These are phyloP conservation scores for Magnolia changhungtana DNA, from an alignment of 164 flowering plant species.

Conservation along the genomic window DNA sequence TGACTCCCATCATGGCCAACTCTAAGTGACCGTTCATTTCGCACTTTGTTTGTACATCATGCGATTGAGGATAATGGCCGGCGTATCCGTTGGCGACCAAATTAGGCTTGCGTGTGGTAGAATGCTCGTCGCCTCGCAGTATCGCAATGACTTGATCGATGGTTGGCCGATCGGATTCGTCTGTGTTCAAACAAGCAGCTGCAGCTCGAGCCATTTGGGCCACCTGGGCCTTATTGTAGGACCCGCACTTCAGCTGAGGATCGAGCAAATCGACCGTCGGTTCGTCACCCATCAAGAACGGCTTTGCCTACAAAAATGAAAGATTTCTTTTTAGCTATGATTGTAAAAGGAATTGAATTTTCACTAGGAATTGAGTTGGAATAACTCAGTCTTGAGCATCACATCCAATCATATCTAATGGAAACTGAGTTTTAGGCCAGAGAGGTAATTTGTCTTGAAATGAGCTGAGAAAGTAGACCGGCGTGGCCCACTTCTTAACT, in stretches of 20 bases:
- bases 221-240: conserved; percentile 38
- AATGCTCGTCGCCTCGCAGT: conserved; percentile 47
- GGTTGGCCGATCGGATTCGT: conserved; percentile 66
- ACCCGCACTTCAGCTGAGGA: conserved; percentile 41
- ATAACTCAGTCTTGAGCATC: too few relatives aligned
- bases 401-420: too few relatives aligned
- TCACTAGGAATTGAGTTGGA: too few relatives aligned
- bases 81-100: conserved; percentile 15
- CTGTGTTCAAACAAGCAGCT: conserved; percentile 55
- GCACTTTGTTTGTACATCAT: conserved; percentile 38
- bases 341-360: not conserved
- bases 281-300: conserved; percentile 51
- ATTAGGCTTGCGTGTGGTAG: conserved; percentile 3
- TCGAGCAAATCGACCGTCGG: conserved; percentile 50
- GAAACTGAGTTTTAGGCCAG: too few relatives aligned
- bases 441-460: too few relatives aligned
- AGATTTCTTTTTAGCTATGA: not conserved
- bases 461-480: not conserved
- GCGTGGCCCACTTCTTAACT: too few relatives aligned
- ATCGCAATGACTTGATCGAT: conserved; percentile 51
- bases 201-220: conserved; percentile 64
- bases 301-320: conserved; percentile 58
- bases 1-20: conserved; percentile 80
- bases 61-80: not conserved
- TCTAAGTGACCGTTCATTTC: conserved; percentile 77